These are phyloP conservation scores for Colletotrichum incanum DNA, from an alignment of 2,329 filamentous ascomycete species.

Conservation along the genomic window DNA sequence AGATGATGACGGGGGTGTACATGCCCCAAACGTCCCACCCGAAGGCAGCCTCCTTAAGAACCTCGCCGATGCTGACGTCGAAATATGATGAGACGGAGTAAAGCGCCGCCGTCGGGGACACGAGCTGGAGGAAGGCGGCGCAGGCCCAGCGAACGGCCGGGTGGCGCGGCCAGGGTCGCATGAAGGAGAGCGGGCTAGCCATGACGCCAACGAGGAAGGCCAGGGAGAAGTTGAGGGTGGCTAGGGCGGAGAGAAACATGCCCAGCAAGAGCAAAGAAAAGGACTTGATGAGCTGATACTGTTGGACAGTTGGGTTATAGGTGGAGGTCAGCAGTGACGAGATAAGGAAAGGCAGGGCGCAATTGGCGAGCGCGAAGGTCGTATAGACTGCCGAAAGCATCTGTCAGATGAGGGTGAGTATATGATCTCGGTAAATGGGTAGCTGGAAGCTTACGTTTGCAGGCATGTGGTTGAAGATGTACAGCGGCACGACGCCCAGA, in stretches of 20 bases:
- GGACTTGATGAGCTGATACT: slow-evolving; percentile 86
- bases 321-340: slow-evolving; percentile 68
- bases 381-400: slow-evolving; percentile 62
- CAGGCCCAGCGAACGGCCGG: slow-evolving; percentile 59
- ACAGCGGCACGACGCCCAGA: slow-evolving; percentile 84
- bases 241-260: slow-evolving; percentile 91
- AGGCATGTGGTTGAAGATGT: slow-evolving; percentile 84
- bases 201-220: slow-evolving; percentile 88
- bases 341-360: slow-evolving; percentile 70
- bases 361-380: slow-evolving; percentile 69
- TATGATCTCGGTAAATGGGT: neutral
- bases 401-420: slow-evolving; percentile 10
- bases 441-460: slow-evolving; percentile 68
- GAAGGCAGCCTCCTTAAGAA: slow-evolving; percentile 83
- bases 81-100: slow-evolving; percentile 62
- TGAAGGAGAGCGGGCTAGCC: slow-evolving; percentile 84
- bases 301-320: slow-evolving; percentile 73
- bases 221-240: slow-evolving; percentile 95
- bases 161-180: slow-evolving; percentile 63
- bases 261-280: slow-evolving; percentile 94
- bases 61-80: slow-evolving; percentile 63
- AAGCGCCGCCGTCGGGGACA: slow-evolving; percentile 74
- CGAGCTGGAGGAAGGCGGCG: slow-evolving; percentile 68
- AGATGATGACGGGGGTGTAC: slow-evolving; percentile 91
- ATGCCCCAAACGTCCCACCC: slow-evolving; percentile 92